These are phyloP conservation scores for Penicillium sp. DNA, from an alignment of 2,329 filamentous ascomycete species.

Conservation along the genomic window DNA sequence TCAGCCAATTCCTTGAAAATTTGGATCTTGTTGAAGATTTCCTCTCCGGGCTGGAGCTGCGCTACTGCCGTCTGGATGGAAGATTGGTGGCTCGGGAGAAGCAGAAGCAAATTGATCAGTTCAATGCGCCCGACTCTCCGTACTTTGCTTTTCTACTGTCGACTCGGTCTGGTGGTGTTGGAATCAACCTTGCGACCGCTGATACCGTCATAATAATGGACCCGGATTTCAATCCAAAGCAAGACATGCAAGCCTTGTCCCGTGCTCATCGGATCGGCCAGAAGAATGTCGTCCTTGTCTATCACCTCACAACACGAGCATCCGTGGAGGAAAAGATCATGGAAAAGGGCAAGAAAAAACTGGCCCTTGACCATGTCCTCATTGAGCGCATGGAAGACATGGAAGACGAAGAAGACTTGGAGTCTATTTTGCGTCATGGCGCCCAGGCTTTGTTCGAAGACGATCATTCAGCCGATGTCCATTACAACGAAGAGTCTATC, in stretches of 20 bases:
- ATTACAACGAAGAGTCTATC: constrained; percentile 79
- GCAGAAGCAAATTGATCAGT: constrained; percentile 90
- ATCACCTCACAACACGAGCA: constrained; percentile 86
- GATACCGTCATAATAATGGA: constrained; percentile 98
- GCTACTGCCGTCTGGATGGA: constrained; percentile 84
- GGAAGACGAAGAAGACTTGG: constrained; percentile 78
- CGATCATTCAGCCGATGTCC: constrained; percentile 67
- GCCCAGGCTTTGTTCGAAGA: constrained; percentile 84
- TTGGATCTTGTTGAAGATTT: constrained; percentile 93
- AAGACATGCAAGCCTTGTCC: constrained; percentile 93
- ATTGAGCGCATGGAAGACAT: constrained; percentile 88
- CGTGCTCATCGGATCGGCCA: constrained; percentile 95
- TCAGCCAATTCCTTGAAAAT: constrained; percentile 89
- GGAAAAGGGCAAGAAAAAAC: constrained; percentile 92
- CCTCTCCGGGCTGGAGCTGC: constrained; percentile 69
- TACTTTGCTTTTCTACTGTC: constrained; percentile 91
- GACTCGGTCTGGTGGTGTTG: constrained; percentile 91
- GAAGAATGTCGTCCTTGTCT: constrained; percentile 91
- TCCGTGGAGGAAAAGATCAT: constrained; percentile 95
- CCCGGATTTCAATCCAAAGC: constrained; percentile 95
- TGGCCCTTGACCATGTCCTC: constrained; percentile 90
- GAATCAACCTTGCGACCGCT: constrained; percentile 94
- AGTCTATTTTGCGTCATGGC: constrained; percentile 84
- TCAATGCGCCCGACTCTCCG: constrained; percentile 79
- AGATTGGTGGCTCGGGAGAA: constrained; percentile 77